These are phyloP conservation scores for Aspergillus coremiiformis DNA, from an alignment of 495 filamentous ascomycete genomes.

Conservation along the genomic window DNA sequence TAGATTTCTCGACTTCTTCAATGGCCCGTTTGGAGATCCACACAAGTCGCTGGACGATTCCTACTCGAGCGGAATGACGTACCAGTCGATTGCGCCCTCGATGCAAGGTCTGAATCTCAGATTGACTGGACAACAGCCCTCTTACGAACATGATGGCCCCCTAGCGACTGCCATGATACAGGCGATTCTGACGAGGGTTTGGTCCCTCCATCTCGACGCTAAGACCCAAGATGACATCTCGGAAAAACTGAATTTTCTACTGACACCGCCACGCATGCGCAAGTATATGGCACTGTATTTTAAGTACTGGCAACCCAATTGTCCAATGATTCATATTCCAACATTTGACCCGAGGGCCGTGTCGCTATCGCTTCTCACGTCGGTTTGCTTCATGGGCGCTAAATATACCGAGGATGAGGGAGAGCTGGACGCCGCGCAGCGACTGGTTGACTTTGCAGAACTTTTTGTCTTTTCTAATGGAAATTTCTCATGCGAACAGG, in stretches of 20 bases:
- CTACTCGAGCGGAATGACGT: constrained; percentile 17
- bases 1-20: constrained; percentile 38
- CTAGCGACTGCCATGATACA: constrained; percentile 35
- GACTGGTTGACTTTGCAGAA: constrained; percentile 41
- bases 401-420: constrained; percentile 39
- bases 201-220: constrained; percentile 30
- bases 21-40: constrained; percentile 31
- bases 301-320: constrained; percentile 42
- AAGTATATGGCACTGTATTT: constrained; percentile 38
- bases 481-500: constrained; percentile 35
- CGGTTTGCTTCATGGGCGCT: constrained; percentile 40
- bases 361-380: constrained; percentile 31
- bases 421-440: constrained; percentile 32
- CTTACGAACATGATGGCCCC: constrained; percentile 31
- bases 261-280: constrained; percentile 37
- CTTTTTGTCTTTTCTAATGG: constrained; percentile 39
- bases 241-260: constrained; percentile 29
- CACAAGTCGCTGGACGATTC: constrained; percentile 21
- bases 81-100: constrained; percentile 9
- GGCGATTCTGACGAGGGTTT: constrained; percentile 29
- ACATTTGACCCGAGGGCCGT: constrained; percentile 34
- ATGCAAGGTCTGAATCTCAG: constrained; percentile 15
- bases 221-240: constrained; percentile 38
- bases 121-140: constrained; percentile 12
- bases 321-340: constrained; percentile 33